A percentile compares a stretch with the other conserved stretches of the same genome.
These are phyloP conservation scores for Verbena officinalis DNA, from an alignment of 257 asterid genomes.

Conservation along the genomic window DNA sequence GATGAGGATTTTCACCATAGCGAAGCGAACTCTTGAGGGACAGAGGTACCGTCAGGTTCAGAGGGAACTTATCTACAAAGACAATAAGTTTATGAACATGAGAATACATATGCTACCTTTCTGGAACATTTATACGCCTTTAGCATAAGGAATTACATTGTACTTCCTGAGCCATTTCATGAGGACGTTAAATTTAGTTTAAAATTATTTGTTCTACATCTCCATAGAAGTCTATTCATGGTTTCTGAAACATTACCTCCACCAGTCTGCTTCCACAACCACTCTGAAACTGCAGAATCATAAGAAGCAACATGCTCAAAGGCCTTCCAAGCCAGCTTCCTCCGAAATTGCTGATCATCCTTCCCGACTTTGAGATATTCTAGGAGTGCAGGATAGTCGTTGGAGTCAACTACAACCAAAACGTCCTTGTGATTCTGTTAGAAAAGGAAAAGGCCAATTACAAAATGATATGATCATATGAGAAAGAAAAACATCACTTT, in stretches of 20 bases:
- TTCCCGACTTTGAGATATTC: constrained; percentile 62
- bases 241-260: constrained; percentile 56
- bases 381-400: constrained; percentile 78
- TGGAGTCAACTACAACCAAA: constrained; percentile 87
- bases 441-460: constrained; percentile 25
- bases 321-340: constrained; percentile 91
- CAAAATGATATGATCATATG: constrained; percentile 8
- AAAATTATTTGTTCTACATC: constrained; percentile 16
- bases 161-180: neutral
- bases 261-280: constrained; percentile 93
- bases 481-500: neutral
- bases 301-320: constrained; percentile 97
- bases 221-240: neutral
- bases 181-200: neutral
- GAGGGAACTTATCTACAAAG: constrained; percentile 79
- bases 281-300: constrained; percentile 98
- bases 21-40: constrained; percentile 82
- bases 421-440: constrained; percentile 95
- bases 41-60: constrained; percentile 71
- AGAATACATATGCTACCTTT: neutral
- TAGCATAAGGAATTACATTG: constrained; percentile 1
- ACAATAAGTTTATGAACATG: constrained; percentile 25
- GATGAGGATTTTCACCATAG: constrained; percentile 98
- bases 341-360: constrained; percentile 69
- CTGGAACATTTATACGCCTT: neutral